A percentile compares a stretch with the other conserved stretches of the same genome.
These are phyloP conservation scores for Fusarium sp. DNA, from an alignment of 2,329 filamentous ascomycete genomes.

Conservation along the genomic window DNA sequence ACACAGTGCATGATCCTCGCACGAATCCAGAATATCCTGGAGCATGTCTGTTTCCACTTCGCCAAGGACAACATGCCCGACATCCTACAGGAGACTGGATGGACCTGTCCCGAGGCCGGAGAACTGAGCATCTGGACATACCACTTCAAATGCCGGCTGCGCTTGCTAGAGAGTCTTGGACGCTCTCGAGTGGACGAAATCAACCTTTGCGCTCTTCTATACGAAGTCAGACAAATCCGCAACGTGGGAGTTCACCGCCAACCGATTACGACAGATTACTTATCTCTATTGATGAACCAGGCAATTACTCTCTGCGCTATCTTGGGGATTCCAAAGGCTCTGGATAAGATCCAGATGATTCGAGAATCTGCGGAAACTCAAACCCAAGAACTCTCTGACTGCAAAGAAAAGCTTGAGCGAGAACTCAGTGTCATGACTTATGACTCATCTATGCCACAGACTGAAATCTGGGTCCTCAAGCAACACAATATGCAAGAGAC, in stretches of 20 bases:
- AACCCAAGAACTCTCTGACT: background rate
- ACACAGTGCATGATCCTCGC: conserved; percentile 5
- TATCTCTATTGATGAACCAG: background rate
- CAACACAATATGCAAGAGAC: background rate
- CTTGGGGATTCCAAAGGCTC: background rate
- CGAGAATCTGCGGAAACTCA: background rate
- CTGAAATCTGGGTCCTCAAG: background rate
- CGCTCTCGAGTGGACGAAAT: background rate
- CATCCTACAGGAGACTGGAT: background rate
- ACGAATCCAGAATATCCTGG: conserved; percentile 11
- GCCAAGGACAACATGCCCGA: conserved; percentile 5
- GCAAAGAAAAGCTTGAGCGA: background rate
- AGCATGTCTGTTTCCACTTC: conserved; percentile 15
- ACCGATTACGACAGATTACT: background rate
- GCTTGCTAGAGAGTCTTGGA: background rate
- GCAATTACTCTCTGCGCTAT: conserved; percentile 3
- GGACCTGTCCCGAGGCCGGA: conserved; percentile 12
- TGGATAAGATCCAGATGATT: background rate
- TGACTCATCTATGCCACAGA: background rate
- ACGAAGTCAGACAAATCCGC: conserved; percentile 6
- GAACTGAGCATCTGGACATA: conserved; percentile 19
- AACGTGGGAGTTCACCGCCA: conserved; percentile 23
- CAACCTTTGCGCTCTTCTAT: background rate
- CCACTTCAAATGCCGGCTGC: background rate
- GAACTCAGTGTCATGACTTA: background rate